These are phyloP conservation scores for Cicer bijugum DNA, from an alignment of 306 rosid genomes.

Conservation along the genomic window DNA sequence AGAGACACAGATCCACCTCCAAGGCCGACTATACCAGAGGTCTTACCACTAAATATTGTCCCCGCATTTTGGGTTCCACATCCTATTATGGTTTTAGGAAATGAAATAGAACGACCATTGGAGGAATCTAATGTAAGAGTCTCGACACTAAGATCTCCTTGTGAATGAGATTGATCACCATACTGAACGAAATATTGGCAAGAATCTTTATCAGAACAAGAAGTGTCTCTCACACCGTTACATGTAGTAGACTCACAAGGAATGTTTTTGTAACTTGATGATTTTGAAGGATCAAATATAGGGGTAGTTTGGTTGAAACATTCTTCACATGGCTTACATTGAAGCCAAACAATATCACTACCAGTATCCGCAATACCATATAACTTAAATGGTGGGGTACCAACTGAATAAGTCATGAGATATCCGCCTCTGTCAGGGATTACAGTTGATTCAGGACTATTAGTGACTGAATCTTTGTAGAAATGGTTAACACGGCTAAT, in stretches of 20 bases:
- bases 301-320: slow-evolving; percentile 54
- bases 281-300: slow-evolving; percentile 50
- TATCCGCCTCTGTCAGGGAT: slow-evolving; percentile 41
- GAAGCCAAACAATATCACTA: slow-evolving; percentile 65
- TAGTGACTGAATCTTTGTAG: not conserved
- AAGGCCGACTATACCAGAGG: slow-evolving; percentile 60
- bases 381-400: slow-evolving; percentile 54
- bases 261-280: slow-evolving; percentile 32
- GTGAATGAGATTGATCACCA: slow-evolving; percentile 49
- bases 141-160: slow-evolving; percentile 46
- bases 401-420: slow-evolving; percentile 49
- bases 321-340: slow-evolving; percentile 53
- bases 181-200: slow-evolving; percentile 41
- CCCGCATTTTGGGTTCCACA: slow-evolving; percentile 45
- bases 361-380: slow-evolving; percentile 58
- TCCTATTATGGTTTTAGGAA: slow-evolving; percentile 48
- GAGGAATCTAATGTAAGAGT: slow-evolving; percentile 52
- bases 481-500: not conserved
- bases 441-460: slow-evolving; percentile 8
- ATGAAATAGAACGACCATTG: not conserved
- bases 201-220: not conserved
- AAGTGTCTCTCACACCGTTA: fast-evolving
- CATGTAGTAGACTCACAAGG: not conserved
- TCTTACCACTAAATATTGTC: not conserved
- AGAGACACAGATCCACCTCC: slow-evolving; percentile 51